Evolutionary conservation across 257 asterid species (phyloP).

Genomic region (Nicotiana paniculata): DNA sequence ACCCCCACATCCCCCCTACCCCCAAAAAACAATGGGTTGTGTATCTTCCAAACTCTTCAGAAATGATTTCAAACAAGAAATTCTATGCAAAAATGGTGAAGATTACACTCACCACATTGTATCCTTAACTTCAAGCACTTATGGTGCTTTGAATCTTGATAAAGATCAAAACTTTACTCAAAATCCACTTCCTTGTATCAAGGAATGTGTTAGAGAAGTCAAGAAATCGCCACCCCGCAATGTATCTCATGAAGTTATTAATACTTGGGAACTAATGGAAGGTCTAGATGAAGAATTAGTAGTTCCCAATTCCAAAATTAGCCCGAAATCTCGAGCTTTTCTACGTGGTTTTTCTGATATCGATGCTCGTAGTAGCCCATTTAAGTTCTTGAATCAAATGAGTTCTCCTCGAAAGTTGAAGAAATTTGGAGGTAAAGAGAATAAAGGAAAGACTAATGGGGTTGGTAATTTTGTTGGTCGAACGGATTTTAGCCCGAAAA

Average conservation of each 20-base stretch:
- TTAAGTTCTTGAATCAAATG: slow-evolving; percentile 64
- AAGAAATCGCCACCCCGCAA: slow-evolving; percentile 39
- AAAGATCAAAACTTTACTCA: slow-evolving; percentile 16
- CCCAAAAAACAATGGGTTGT: slow-evolving; percentile 60
- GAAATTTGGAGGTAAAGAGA: slow-evolving; percentile 67
- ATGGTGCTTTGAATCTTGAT: slow-evolving; percentile 70
- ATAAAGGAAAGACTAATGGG: slow-evolving; percentile 20
- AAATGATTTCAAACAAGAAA: slow-evolving; percentile 38
- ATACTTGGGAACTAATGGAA: slow-evolving; percentile 94
- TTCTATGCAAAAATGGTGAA: slow-evolving; percentile 15
- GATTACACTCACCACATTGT: slow-evolving; percentile 55
- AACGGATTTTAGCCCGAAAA: slow-evolving; percentile 50
- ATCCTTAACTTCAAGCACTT: slow-evolving; percentile 84
- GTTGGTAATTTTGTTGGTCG: slow-evolving; percentile 3
- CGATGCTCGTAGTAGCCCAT: slow-evolving; percentile 65
- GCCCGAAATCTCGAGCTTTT: slow-evolving; percentile 50
- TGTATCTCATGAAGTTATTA: slow-evolving; percentile 64
- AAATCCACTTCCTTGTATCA: not conserved
- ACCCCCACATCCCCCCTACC: not conserved
- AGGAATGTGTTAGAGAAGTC: slow-evolving; percentile 22
- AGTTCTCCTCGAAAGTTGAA: slow-evolving; percentile 61
- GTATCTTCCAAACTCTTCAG: slow-evolving; percentile 55
- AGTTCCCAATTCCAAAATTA: slow-evolving; percentile 33
- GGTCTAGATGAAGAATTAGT: slow-evolving; percentile 68
- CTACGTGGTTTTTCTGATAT: slow-evolving; percentile 33